Conservation (phyloP, 805 yeast genomes). For the Diddensiella transvaalensis region DNA sequence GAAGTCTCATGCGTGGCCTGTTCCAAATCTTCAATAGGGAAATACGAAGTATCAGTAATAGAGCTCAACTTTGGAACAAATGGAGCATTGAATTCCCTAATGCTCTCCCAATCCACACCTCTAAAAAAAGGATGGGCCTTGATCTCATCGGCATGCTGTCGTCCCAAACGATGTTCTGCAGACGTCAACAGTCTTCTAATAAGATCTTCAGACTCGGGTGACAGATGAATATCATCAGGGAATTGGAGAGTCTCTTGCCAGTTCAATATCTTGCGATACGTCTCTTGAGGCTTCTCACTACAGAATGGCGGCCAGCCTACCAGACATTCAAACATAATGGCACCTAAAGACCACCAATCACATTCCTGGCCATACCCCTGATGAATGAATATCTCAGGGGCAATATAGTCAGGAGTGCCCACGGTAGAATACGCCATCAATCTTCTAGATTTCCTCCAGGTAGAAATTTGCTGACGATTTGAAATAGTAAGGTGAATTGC, state of each 20-base stretch:
- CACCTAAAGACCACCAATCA: conserved; percentile 98
- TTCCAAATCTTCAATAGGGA: conserved; percentile 96
- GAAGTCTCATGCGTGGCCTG: conserved; percentile 91
- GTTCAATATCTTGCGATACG: conserved; percentile 83
- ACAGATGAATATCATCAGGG: conserved; percentile 87
- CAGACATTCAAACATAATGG: conserved; percentile 93
- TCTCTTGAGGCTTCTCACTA: conserved; percentile 90
- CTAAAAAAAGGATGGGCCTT: conserved; percentile 88
- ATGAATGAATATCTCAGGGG: conserved; percentile 88
- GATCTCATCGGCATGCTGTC: conserved; percentile 86
- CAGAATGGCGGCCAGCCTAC: conserved; percentile 98
- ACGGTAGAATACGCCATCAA: conserved; percentile 95
- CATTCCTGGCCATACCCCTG: conserved; percentile 97
- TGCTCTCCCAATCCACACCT: conserved; percentile 94
- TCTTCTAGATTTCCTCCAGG: conserved; percentile 90
- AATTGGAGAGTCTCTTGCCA: conserved; percentile 86
- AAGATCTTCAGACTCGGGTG: conserved; percentile 85
- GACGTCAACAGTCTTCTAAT: conserved; percentile 72
- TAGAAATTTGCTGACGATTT: conserved; percentile 89
- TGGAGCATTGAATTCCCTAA: conserved; percentile 86
- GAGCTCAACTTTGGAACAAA: conserved; percentile 88
- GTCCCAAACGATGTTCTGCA: conserved; percentile 77
- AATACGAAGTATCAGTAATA: conserved; percentile 93
- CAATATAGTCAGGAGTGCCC: conserved; percentile 95
- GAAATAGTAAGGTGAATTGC: conserved; percentile 95